Percentiles rank a stretch among this genome's conserved stretches.
Conservation (phyloP, 345 rosid species). For the Geranium brycei region DNA sequence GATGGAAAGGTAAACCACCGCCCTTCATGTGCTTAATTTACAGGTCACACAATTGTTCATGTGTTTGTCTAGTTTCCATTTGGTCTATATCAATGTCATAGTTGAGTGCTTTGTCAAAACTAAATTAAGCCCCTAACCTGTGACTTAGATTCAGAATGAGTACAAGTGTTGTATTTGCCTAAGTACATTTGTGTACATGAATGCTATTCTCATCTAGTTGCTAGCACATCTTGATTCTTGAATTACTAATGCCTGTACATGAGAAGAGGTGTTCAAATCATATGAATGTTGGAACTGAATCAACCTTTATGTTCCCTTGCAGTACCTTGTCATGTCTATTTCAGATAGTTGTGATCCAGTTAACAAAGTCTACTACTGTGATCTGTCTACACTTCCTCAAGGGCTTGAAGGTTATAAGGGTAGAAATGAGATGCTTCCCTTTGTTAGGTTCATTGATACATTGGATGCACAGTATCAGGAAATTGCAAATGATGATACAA, state of each 20-base stretch:
- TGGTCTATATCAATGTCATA: no score
- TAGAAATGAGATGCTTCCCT: constrained; percentile 43
- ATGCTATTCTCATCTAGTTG: no score
- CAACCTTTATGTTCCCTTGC: constrained; percentile 16
- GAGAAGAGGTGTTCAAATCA: neutral
- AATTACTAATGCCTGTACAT: no score
- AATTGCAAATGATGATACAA: constrained; percentile 59
- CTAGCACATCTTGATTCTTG: no score
- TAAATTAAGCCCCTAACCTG: no score
- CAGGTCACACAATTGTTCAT: no score
- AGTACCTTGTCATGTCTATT: constrained; percentile 55
- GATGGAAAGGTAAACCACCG: constrained; percentile 60
- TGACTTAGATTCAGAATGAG: no score
- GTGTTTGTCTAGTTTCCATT: no score
- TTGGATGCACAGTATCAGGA: constrained; percentile 51
- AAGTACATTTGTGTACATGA: no score
- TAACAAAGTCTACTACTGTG: constrained; percentile 68
- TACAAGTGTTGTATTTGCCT: no score
- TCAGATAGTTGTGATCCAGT: constrained; percentile 71
- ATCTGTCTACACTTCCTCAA: constrained; percentile 46
- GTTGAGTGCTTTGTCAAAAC: no score
- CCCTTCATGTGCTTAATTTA: no score
- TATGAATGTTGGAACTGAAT: neutral
- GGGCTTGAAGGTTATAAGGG: constrained; percentile 59
- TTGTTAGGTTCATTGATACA: constrained; percentile 57